Evolutionary conservation across 257 asterid species (phyloP).

Genomic region (Fraxinus cuspidata): DNA sequence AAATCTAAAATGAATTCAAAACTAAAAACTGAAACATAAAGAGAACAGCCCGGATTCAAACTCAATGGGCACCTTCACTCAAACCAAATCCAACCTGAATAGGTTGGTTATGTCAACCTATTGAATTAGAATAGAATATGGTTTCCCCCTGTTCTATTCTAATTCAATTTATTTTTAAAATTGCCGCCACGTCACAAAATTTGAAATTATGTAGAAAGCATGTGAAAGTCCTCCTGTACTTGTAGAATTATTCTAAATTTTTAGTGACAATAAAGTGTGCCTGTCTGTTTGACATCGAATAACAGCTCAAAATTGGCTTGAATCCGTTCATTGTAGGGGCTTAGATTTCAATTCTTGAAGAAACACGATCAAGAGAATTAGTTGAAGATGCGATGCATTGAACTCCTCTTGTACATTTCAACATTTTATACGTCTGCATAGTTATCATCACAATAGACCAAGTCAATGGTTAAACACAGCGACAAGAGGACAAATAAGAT

Average conservation of each 20-base stretch:
- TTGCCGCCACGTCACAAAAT: too few species aligned
- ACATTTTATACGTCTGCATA: background rate
- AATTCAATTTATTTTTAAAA: too few species aligned
- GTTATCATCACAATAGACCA: background rate
- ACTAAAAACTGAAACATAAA: too few species aligned
- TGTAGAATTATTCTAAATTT: too few species aligned
- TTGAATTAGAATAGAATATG: too few species aligned
- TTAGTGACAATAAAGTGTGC: background rate
- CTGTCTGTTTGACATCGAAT: background rate
- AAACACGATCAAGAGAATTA: background rate
- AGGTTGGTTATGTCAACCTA: too few species aligned
- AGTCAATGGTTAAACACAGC: background rate
- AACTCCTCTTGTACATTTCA: background rate
- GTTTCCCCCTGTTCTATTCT: too few species aligned
- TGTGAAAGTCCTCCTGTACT: too few species aligned
- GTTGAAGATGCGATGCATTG: background rate
- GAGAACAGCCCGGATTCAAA: background rate
- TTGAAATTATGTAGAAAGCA: too few species aligned
- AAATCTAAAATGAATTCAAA: too few species aligned
- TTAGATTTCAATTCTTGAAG: background rate
- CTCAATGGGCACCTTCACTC: background rate
- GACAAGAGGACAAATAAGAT: background rate
- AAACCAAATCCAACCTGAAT: background rate
- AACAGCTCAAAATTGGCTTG: background rate
- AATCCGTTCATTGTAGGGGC: background rate